Percentiles rank a stretch among this genome's conserved stretches.
phyloP scores from a whole-genome alignment of 2,329 filamentous ascomycete genomes.

The Pseudocercospora fuligena region DNA sequence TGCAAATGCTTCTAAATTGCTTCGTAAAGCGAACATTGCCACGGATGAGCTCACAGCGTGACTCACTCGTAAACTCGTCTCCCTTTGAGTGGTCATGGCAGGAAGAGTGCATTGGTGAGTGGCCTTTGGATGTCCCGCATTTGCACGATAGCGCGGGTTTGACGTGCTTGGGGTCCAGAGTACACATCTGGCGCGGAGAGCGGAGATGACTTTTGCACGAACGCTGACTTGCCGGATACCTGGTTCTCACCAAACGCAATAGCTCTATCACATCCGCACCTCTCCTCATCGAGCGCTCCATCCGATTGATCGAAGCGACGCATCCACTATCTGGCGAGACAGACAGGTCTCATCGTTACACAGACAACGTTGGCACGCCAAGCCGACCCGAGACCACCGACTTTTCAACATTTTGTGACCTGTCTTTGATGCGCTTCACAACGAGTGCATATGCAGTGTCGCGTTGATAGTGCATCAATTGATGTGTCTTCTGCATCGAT shows the following conservation, averaged over 20 bases:
- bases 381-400: not conserved
- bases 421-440: not conserved
- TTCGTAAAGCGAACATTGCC: not conserved
- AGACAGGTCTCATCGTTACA: conserved; percentile 7
- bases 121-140: not conserved
- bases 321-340: conserved; percentile 3
- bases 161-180: not conserved
- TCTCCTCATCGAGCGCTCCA: not conserved
- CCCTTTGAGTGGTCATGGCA: not conserved
- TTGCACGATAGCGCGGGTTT: not conserved
- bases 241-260: conserved; percentile 10
- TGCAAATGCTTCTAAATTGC: not conserved
- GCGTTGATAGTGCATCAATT: not conserved
- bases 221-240: conserved; percentile 9
- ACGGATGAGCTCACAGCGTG: not conserved
- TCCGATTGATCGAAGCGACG: not conserved
- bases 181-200: not conserved
- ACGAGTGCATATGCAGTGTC: conserved; percentile 7
- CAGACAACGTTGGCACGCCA: conserved; percentile 9
- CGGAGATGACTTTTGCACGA: conserved; percentile 3
- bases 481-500: not conserved
- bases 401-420: conserved; percentile 4
- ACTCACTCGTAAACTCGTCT: not conserved
- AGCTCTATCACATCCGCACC: not conserved
- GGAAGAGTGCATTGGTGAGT: not conserved